These are phyloP conservation scores for Chytriomyces sp. DNA, from an alignment of 192 early-diverging fungal genomes.

Conservation along the genomic window DNA sequence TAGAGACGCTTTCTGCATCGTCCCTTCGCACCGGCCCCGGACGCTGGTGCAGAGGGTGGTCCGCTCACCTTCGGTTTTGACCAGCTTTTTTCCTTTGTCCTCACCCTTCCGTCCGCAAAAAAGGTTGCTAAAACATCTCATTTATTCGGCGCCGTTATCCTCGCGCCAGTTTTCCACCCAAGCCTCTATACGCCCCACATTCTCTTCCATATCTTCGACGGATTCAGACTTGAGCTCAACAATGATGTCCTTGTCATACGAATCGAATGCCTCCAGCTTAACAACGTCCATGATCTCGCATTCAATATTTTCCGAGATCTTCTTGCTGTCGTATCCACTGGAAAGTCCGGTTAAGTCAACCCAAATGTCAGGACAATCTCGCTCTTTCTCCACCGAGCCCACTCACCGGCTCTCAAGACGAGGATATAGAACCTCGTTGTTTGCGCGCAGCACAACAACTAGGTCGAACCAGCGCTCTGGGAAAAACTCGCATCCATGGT, in stretches of 20 bases:
- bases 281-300: slow-evolving; percentile 98
- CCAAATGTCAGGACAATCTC: slow-evolving; percentile 93
- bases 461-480: slow-evolving; percentile 98
- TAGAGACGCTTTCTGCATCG: no score
- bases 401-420: slow-evolving; percentile 75
- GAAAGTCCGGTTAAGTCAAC: slow-evolving; percentile 57
- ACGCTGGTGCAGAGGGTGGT: no score
- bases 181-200: slow-evolving; percentile 75
- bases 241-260: slow-evolving; percentile 77
- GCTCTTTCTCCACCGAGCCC: slow-evolving; percentile 36
- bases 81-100: no score
- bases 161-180: slow-evolving; percentile 43
- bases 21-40: no score
- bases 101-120: no score
- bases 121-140: no score
- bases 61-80: no score
- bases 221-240: slow-evolving; percentile 79
- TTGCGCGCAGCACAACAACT: slow-evolving; percentile 84
- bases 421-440: slow-evolving; percentile 77
- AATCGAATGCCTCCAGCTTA: slow-evolving; percentile 83
- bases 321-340: slow-evolving; percentile 68
- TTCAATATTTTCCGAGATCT: slow-evolving; percentile 91
- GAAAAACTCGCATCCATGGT: slow-evolving; percentile 94
- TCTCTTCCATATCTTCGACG: slow-evolving; percentile 88
- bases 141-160: no score